Percentiles rank a stretch among this genome's conserved stretches.
phyloP scores from a whole-genome alignment of 345 rosid genomes.

The Dimocarpus longan region DNA sequence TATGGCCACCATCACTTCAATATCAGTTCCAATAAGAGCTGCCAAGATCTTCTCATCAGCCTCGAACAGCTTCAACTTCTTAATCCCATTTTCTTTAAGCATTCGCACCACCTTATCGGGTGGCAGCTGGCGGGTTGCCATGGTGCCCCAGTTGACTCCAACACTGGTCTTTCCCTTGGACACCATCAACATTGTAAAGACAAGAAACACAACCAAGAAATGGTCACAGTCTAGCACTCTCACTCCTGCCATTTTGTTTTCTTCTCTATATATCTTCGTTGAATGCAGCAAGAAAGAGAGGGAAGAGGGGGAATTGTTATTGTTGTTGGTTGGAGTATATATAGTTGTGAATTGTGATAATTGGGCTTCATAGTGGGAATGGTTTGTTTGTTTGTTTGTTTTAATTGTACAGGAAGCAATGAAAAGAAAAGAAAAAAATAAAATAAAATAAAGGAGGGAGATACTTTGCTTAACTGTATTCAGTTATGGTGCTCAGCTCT shows the following conservation, averaged over 20 bases:
- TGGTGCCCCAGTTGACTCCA: constrained; percentile 85
- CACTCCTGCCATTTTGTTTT: constrained; percentile 16
- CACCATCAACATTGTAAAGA: constrained; percentile 10
- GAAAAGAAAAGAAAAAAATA: background rate
- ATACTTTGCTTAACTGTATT: constrained; percentile 45
- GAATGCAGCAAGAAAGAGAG: constrained; percentile 24
- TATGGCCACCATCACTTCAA: constrained; percentile 85
- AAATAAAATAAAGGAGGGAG: constrained; percentile 11
- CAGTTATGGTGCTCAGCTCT: constrained; percentile 24
- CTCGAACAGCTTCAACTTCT: constrained; percentile 78
- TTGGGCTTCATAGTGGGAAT: constrained; percentile 16
- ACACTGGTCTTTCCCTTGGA: constrained; percentile 19
- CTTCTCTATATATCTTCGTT: constrained; percentile 24
- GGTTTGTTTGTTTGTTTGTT: background rate
- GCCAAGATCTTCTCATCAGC: constrained; percentile 61
- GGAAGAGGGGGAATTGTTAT: constrained; percentile 16
- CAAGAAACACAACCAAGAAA: constrained; percentile 18
- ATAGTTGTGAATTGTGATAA: background rate
- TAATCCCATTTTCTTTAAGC: constrained; percentile 58
- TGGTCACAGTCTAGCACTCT: background rate
- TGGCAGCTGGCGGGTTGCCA: constrained; percentile 63
- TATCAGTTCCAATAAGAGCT: constrained; percentile 59
- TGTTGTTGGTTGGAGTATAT: background rate
- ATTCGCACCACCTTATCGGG: constrained; percentile 68
- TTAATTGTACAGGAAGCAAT: background rate